Evolutionary conservation across 1,284 basidiomycete genomes (phyloP).

Genomic region (Phylloboletellus chloephorus): DNA sequence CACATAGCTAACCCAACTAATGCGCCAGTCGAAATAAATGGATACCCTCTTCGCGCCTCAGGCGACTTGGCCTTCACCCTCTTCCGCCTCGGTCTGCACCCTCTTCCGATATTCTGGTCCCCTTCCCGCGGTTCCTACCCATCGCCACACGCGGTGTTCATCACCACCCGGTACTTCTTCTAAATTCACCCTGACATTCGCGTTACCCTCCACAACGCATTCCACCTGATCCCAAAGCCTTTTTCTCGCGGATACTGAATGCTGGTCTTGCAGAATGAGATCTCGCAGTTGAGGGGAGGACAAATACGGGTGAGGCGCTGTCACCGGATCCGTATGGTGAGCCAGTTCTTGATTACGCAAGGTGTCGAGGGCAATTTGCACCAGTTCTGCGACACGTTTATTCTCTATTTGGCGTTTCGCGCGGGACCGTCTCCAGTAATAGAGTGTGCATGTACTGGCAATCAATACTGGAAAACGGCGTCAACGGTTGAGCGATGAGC

Average conservation of each 20-base stretch:
- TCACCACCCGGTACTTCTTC: constrained; percentile 88
- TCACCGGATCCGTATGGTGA: constrained; percentile 81
- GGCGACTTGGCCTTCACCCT: constrained; percentile 25
- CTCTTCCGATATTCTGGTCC: constrained; percentile 33
- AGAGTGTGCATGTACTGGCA: constrained; percentile 32
- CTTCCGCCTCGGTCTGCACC: constrained; percentile 27
- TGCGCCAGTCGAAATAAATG: constrained; percentile 15
- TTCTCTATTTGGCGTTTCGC: constrained; percentile 57
- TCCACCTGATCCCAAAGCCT: constrained; percentile 86
- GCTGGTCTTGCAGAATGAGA: constrained; percentile 78
- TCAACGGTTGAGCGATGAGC: constrained; percentile 15
- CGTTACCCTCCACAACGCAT: constrained; percentile 86
- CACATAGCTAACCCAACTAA: constrained; percentile 9
- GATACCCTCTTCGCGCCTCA: constrained; percentile 21
- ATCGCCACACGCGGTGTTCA: constrained; percentile 79
- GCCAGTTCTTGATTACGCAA: constrained; percentile 83
- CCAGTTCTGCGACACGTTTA: constrained; percentile 69
- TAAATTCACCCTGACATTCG: constrained; percentile 87
- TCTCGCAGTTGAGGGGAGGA: constrained; percentile 91
- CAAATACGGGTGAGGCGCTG: constrained; percentile 73
- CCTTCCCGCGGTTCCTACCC: constrained; percentile 58
- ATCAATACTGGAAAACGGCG: constrained; percentile 31
- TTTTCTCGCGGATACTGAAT: constrained; percentile 62
- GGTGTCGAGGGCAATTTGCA: constrained; percentile 74
- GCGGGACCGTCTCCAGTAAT: constrained; percentile 39